Evolutionary conservation across 2,329 filamentous ascomycete genomes (phyloP).

Genomic region (Nigrospora osmanthi): DNA sequence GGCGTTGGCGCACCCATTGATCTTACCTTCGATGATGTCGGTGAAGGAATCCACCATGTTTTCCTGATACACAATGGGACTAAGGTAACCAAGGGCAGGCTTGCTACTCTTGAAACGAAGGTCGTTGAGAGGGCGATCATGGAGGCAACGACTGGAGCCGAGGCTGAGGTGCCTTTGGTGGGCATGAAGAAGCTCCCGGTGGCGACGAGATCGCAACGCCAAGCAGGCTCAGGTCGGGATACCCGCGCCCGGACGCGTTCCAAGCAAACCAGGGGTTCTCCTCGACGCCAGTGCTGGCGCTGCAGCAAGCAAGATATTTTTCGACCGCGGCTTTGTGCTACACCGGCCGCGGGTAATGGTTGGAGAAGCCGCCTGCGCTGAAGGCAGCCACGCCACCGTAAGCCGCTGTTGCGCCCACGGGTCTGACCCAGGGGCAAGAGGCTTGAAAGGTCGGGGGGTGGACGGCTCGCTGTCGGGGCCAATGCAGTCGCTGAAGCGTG

Average conservation of each 20-base stretch:
- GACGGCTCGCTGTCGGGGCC: slow-evolving; percentile 46
- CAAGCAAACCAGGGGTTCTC: slow-evolving; percentile 5
- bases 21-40: slow-evolving; percentile 33
- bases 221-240: slow-evolving; percentile 46
- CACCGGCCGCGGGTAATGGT: slow-evolving; percentile 35
- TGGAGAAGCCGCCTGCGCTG: slow-evolving; percentile 39
- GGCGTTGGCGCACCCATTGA: slow-evolving; percentile 28
- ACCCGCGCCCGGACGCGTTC: slow-evolving; percentile 31
- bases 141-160: slow-evolving; percentile 45
- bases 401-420: slow-evolving; percentile 13
- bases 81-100: slow-evolving; percentile 44
- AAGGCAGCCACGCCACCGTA: slow-evolving; percentile 6
- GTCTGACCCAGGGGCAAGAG: slow-evolving; percentile 29
- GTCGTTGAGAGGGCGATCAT: slow-evolving; percentile 49
- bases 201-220: slow-evolving; percentile 26
- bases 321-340: slow-evolving; percentile 27
- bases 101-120: slow-evolving; percentile 39
- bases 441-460: slow-evolving; percentile 43
- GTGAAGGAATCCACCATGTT: slow-evolving; percentile 26
- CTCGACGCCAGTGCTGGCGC: neutral
- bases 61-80: slow-evolving; percentile 35
- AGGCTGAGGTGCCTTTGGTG: slow-evolving; percentile 29
- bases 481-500: slow-evolving; percentile 37
- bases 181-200: slow-evolving; percentile 21
- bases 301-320: neutral